Conservation (phyloP, 129 eudicot species). For the Flaveria sonorensis region DNA sequence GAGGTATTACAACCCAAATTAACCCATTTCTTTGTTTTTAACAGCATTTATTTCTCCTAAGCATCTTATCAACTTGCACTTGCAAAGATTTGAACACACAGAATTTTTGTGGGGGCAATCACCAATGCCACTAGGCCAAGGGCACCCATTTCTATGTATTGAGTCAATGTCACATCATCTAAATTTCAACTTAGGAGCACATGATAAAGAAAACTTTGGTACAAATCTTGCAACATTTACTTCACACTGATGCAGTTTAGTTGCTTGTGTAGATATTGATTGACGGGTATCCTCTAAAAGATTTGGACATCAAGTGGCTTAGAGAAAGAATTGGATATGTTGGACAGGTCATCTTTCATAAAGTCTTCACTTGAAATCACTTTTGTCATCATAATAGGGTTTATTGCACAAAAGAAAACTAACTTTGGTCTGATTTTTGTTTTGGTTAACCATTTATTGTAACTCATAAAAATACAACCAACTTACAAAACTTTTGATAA, state of each 20-base stretch:
- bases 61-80: too few species aligned
- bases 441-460: neutral
- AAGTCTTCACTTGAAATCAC: constrained; percentile 15
- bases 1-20: neutral
- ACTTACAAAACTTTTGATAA: neutral
- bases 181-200: constrained; percentile 6
- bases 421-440: neutral
- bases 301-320: constrained; percentile 81
- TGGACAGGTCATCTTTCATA: constrained; percentile 73
- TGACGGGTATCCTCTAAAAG: constrained; percentile 74
- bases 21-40: neutral
- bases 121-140: too few species aligned
- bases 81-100: too few species aligned
- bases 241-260: constrained; percentile 13
- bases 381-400: constrained; percentile 13
- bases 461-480: neutral
- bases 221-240: neutral
- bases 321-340: constrained; percentile 94
- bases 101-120: too few species aligned
- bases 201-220: constrained; percentile 11
- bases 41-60: too few species aligned
- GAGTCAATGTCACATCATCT: neutral
- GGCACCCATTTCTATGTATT: neutral
- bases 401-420: constrained; percentile 2
- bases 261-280: constrained; percentile 59